These are phyloP conservation scores for Amylocarpus encephaloides DNA, from an alignment of 2,329 filamentous ascomycete species.

Conservation along the genomic window DNA sequence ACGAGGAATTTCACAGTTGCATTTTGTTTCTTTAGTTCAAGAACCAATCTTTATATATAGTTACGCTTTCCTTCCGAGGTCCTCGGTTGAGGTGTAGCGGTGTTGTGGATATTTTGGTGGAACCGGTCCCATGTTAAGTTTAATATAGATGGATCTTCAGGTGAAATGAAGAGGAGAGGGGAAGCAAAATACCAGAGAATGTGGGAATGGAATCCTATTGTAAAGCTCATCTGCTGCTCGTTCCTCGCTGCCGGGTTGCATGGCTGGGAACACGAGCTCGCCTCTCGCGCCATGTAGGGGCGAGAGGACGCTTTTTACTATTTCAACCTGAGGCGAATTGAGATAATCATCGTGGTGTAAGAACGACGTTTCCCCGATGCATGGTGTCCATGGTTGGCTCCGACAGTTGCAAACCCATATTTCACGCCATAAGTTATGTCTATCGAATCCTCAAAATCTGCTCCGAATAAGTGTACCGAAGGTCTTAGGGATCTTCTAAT, in stretches of 20 bases:
- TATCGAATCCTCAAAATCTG: conserved; percentile 15
- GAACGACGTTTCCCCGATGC: conserved; percentile 17
- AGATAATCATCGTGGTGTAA: conserved; percentile 20
- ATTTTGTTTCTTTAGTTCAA: too few relatives aligned
- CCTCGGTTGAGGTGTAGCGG: conserved; percentile 37
- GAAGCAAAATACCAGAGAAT: conserved; percentile 12
- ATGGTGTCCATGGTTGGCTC: conserved; percentile 25
- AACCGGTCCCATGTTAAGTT: conserved; percentile 38
- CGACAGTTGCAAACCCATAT: conserved; percentile 24
- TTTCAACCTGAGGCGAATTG: conserved; percentile 14
- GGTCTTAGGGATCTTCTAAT: neutral
- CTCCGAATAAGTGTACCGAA: neutral
- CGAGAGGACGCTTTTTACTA: conserved; percentile 16
- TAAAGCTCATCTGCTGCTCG: conserved; percentile 34
- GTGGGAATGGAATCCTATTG: conserved; percentile 21
- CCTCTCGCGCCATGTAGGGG: conserved; percentile 15
- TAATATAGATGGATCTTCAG: conserved; percentile 31
- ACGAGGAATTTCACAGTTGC: too few relatives aligned
- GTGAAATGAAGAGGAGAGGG: too few relatives aligned
- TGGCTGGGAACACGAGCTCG: conserved; percentile 27
- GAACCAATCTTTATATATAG: too few relatives aligned
- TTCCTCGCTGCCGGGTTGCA: conserved; percentile 42
- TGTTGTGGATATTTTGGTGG: conserved; percentile 40
- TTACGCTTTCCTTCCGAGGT: too few relatives aligned
- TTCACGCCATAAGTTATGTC: conserved; percentile 16